phyloP scores from a whole-genome alignment of 306 rosid species.

The Macrotyloma uniflorum region DNA sequence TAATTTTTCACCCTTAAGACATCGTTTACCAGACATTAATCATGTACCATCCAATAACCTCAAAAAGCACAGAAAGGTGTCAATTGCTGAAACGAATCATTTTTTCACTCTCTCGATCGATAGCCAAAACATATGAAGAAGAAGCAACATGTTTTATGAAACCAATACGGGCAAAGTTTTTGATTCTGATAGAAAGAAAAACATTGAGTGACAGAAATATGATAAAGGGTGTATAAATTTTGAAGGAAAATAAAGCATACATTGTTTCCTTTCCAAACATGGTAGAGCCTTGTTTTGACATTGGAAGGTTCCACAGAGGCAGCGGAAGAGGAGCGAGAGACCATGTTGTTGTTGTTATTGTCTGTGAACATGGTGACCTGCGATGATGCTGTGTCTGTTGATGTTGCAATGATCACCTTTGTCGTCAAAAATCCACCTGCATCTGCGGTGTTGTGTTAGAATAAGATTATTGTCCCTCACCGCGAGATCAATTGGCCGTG shows the following conservation, averaged over 20 bases:
- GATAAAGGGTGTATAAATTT: background rate
- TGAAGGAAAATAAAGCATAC: slow-evolving; percentile 27
- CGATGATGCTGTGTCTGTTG: background rate
- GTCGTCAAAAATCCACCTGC: slow-evolving; percentile 24
- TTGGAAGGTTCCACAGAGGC: slow-evolving; percentile 33
- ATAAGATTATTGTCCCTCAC: slow-evolving; percentile 33
- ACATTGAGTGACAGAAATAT: background rate
- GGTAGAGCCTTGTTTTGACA: slow-evolving; percentile 51
- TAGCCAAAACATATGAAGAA: background rate
- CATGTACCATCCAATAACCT: background rate
- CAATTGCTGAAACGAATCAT: too few species aligned
- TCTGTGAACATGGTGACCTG: slow-evolving; percentile 20
- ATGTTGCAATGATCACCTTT: slow-evolving; percentile 28
- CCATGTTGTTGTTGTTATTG: slow-evolving; percentile 36
- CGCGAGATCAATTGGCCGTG: slow-evolving; percentile 40
- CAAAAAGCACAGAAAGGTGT: background rate
- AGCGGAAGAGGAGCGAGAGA: slow-evolving; percentile 45
- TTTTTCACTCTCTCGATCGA: background rate
- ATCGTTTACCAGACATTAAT: background rate
- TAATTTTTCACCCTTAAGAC: background rate
- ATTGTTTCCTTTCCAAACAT: slow-evolving; percentile 83
- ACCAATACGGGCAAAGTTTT: background rate
- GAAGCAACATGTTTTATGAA: background rate
- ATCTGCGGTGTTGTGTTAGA: background rate
- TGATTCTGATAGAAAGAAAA: slow-evolving; percentile 10